phyloP scores from a whole-genome alignment of 2,329 filamentous ascomycete species.

The Emericellopsis atlantica region DNA sequence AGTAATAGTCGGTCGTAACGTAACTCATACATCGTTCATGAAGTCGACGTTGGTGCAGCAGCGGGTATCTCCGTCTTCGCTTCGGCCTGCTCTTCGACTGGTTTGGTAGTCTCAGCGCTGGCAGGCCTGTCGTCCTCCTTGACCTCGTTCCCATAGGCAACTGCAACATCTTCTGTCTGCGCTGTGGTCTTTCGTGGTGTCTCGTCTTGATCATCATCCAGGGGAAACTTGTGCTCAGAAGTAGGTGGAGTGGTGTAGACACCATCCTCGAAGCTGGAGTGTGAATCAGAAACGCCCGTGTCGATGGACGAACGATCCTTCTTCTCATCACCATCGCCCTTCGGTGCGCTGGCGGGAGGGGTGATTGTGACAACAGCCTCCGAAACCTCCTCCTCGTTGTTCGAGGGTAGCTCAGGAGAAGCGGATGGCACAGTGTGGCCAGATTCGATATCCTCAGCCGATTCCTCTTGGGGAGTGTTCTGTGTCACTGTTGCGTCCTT shows the following conservation, averaged over 20 bases:
- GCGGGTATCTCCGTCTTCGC: not conserved
- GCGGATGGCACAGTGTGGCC: not conserved
- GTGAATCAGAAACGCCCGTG: conserved; percentile 22
- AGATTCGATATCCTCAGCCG: not conserved
- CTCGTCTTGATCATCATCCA: conserved; percentile 15
- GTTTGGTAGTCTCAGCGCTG: not conserved
- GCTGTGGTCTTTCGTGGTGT: conserved; percentile 8
- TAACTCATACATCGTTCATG: no score
- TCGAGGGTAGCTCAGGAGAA: not conserved
- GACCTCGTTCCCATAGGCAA: conserved; percentile 8
- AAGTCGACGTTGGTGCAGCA: not conserved
- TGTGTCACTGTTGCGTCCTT: not conserved
- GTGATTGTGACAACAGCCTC: not conserved
- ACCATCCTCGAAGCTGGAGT: conserved; percentile 22
- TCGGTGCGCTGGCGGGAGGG: not conserved
- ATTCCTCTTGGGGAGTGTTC: not conserved
- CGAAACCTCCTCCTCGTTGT: not conserved
- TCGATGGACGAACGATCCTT: conserved; percentile 13
- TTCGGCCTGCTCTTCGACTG: not conserved
- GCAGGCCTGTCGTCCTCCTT: conserved; percentile 8
- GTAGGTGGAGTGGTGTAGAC: conserved; percentile 24
- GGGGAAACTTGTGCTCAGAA: conserved; percentile 20
- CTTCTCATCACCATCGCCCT: not conserved
- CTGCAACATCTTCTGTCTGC: no score
- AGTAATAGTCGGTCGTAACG: no score